phyloP scores from a whole-genome alignment of 2,329 filamentous ascomycete species.

The Aspergillus cejpii region DNA sequence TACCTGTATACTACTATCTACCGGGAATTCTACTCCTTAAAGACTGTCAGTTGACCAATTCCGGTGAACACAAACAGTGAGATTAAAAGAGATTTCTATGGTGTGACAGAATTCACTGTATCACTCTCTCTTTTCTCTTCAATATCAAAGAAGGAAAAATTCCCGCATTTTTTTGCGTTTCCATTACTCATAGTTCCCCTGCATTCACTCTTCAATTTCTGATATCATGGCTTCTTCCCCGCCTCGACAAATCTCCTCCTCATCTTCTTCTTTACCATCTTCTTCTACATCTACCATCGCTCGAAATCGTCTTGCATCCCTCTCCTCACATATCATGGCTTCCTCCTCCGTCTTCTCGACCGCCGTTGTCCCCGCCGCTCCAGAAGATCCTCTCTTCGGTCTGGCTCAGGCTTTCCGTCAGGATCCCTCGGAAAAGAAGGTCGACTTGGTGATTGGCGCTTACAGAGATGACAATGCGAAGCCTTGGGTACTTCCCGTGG shows the following conservation, averaged over 20 bases:
- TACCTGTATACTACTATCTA: neutral
- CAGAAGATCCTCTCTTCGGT: slow-evolving; percentile 91
- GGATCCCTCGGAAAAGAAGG: slow-evolving; percentile 69
- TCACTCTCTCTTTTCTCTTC: too few species aligned
- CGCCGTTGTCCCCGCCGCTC: slow-evolving; percentile 75
- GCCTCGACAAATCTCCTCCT: slow-evolving; percentile 8
- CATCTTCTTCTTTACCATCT: slow-evolving; percentile 8
- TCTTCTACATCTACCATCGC: slow-evolving; percentile 16
- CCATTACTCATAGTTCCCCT: neutral
- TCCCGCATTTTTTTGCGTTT: neutral
- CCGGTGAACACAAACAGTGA: slow-evolving; percentile 36
- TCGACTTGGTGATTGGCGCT: slow-evolving; percentile 90
- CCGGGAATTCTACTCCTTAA: neutral
- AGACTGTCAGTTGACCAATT: neutral
- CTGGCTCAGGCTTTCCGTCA: slow-evolving; percentile 81
- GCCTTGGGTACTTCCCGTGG: slow-evolving; percentile 93
- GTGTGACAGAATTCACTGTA: too few species aligned
- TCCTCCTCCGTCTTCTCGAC: slow-evolving; percentile 65
- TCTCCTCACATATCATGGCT: slow-evolving; percentile 57
- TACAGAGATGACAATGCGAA: slow-evolving; percentile 94
- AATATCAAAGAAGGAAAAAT: too few species aligned
- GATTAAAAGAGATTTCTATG: too few species aligned
- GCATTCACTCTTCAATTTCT: slow-evolving; percentile 1
- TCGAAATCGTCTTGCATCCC: slow-evolving; percentile 28
- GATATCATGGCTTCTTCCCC: slow-evolving; percentile 8